Evolutionary conservation across 345 rosid genomes (phyloP).

Genomic region (Melaleuca alternifolia): DNA sequence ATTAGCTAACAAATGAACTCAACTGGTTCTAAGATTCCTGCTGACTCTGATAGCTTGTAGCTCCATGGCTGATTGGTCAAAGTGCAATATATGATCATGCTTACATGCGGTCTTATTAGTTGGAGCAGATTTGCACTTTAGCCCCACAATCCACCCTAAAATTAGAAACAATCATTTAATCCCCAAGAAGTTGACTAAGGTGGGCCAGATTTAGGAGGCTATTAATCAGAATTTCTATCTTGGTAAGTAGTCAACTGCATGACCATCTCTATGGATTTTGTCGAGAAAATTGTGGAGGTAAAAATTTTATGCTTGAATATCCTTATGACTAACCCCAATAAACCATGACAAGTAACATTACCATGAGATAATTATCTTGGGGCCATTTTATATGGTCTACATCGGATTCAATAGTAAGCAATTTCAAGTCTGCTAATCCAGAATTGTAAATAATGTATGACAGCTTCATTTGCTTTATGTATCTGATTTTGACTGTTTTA

Average conservation of each 20-base stretch:
- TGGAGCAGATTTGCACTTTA: neutral
- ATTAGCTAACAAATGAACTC: neutral
- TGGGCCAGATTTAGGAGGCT: neutral
- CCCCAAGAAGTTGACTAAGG: neutral
- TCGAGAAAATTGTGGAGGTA: neutral
- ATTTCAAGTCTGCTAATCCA: neutral
- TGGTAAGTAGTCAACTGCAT: neutral
- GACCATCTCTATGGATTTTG: neutral
- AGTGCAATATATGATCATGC: neutral
- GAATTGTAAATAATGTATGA: neutral
- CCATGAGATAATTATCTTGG: neutral
- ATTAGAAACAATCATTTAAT: neutral
- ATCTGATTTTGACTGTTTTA: neutral
- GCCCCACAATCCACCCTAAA: neutral
- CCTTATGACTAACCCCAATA: neutral
- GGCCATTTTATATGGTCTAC: neutral
- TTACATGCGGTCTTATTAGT: neutral
- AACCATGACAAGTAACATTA: neutral
- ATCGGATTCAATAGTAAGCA: neutral
- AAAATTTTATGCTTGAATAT: neutral
- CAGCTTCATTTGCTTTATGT: neutral
- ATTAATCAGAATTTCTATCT: neutral
- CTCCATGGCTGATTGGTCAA: neutral
- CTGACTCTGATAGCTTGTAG: neutral
- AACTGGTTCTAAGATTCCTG: neutral